A percentile compares a stretch with the other conserved stretches of the same genome.
Conservation (phyloP, 2,329 filamentous ascomycete genomes). For the Colletotrichum sp. region DNA sequence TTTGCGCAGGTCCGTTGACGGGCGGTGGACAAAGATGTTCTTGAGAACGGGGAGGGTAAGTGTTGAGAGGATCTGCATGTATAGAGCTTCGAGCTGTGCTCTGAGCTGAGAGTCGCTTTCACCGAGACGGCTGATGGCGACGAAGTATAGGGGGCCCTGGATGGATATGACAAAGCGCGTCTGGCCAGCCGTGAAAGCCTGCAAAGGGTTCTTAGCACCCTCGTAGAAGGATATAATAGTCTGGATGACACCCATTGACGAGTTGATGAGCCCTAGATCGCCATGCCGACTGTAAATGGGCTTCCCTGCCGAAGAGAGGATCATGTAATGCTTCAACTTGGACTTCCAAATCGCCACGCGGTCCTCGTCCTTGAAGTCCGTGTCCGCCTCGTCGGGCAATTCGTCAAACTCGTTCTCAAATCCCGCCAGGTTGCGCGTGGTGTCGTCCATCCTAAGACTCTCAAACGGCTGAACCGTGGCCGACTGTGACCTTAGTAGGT, state of each 20-base stretch:
- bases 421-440: conserved; percentile 62
- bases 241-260: conserved; percentile 93
- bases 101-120: conserved; percentile 91
- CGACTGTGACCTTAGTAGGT: conserved; percentile 67
- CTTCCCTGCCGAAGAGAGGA: conserved; percentile 94
- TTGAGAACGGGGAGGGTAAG: conserved; percentile 87
- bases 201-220: conserved; percentile 75
- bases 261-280: conserved; percentile 86
- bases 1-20: conserved; percentile 90
- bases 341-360: conserved; percentile 81
- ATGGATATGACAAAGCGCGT: conserved; percentile 86
- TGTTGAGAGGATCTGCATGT: conserved; percentile 98
- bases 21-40: conserved; percentile 86
- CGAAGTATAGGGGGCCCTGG: conserved; percentile 87
- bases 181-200: conserved; percentile 85
- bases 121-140: conserved; percentile 89
- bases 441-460: conserved; percentile 42
- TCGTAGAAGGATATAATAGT: conserved; percentile 98
- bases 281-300: conserved; percentile 97
- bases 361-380: conserved; percentile 54
- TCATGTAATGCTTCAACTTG: conserved; percentile 96
- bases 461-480: conserved; percentile 68
- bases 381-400: conserved; percentile 61
- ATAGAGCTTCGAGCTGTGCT: conserved; percentile 88
- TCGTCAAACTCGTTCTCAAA: conserved; percentile 83